These are phyloP conservation scores for Cladosporium sp. DNA, from an alignment of 2,329 filamentous ascomycete species.

Conservation along the genomic window DNA sequence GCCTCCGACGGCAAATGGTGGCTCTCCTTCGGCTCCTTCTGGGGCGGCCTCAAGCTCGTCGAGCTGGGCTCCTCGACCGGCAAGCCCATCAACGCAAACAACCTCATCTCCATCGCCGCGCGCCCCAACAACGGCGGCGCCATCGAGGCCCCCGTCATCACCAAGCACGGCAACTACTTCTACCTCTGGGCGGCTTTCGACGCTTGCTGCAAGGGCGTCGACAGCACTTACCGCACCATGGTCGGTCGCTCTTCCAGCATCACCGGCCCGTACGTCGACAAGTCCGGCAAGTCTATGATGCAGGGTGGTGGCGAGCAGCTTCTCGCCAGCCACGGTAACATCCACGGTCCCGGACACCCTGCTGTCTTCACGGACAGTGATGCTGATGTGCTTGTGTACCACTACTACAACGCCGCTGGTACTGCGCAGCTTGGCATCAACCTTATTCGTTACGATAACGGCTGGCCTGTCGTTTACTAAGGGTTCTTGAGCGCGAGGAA, in stretches of 20 bases:
- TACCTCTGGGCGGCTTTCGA: slow-evolving; percentile 22
- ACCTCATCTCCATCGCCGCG: slow-evolving; percentile 20
- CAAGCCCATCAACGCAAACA: slow-evolving; percentile 19
- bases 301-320: slow-evolving; percentile 63
- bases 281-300: slow-evolving; percentile 31
- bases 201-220: slow-evolving; percentile 19
- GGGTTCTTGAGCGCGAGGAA: not conserved
- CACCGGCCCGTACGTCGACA: slow-evolving; percentile 18
- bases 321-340: slow-evolving; percentile 59
- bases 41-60: slow-evolving; percentile 45
- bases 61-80: slow-evolving; percentile 17
- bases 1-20: slow-evolving; percentile 48
- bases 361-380: slow-evolving; percentile 55
- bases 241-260: slow-evolving; percentile 12
- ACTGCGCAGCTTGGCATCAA: slow-evolving; percentile 20
- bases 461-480: slow-evolving; percentile 18
- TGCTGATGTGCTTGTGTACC: slow-evolving; percentile 21
- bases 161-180: slow-evolving; percentile 23
- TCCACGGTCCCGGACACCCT: slow-evolving; percentile 69
- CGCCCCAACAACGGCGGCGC: slow-evolving; percentile 20
- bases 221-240: slow-evolving; percentile 22
- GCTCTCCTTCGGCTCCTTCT: slow-evolving; percentile 69
- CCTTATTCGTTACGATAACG: slow-evolving; percentile 20
- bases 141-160: slow-evolving; percentile 20
- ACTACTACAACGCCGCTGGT: slow-evolving; percentile 20